Conservation (phyloP, 179 eudicot species). For the Sideroxylon spinosum region DNA sequence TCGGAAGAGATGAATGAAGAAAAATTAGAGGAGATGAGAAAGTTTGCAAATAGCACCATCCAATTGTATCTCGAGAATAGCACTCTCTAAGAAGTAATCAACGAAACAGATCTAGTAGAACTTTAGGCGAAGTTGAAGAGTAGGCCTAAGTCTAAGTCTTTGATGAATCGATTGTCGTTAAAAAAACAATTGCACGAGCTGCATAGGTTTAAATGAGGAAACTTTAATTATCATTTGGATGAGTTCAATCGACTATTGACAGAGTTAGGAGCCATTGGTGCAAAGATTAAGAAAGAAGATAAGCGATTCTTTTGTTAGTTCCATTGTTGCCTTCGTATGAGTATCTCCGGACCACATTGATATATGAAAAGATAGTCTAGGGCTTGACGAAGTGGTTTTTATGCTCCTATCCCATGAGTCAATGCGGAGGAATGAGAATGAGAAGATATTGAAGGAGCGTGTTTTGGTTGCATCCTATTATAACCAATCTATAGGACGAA, state of each 20-base stretch:
- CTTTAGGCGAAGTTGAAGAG: no score
- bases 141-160: no score
- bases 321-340: neutral
- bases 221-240: neutral
- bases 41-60: no score
- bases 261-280: neutral
- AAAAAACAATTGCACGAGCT: neutral
- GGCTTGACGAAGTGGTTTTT: neutral
- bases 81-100: no score
- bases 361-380: neutral
- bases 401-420: neutral
- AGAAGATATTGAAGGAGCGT: neutral
- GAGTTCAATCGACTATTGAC: neutral
- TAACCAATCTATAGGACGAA: neutral
- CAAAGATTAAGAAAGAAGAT: neutral
- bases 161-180: neutral
- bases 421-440: neutral
- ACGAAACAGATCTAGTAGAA: no score
- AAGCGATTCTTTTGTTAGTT: neutral
- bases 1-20: no score
- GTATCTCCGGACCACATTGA: neutral
- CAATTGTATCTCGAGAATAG: no score
- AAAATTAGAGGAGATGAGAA: no score
- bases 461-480: neutral
- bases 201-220: neutral